Evolutionary conservation across 2,329 filamentous ascomycete species (phyloP), one percentile per base, ranked within the genome.

Genomic region (Claviceps africana): DNA sequence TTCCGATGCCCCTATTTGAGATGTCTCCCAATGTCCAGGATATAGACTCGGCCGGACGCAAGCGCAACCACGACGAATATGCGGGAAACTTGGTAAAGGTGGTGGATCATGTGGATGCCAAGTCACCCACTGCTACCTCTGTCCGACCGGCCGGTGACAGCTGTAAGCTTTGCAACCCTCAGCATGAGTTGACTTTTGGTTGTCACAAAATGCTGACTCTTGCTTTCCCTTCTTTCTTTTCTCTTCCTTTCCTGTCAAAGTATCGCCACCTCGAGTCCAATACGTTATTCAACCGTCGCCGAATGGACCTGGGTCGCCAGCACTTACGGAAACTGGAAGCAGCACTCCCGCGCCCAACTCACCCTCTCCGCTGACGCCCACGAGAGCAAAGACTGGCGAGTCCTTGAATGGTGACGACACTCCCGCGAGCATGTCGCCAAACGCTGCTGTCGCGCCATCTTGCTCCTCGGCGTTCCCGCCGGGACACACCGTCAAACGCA

Each of bases 21-120:
- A 66, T 76, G 60, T 72, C 74, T 19, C 63, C 68, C 13, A 77
- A 78, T 55, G 67, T 75, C 31, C 69, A 71, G 60, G 72, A 74
- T 59, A 62, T 67, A 25, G 71, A 75, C 49, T 57, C 62, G 21
- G 63, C 63, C 30, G 63, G 65, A 47, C 67, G 69, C 50, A 78
- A 78, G 61, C 65, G 73, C 54, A 70, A 64, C 43, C 72, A 75
- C 56, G 67, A 72, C 42, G 71, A 75, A 33, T 77, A 69, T 54
- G 57, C 68, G 2, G 66, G 62, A 10, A 63, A 69, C 25, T 55
- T 63, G 22, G 50, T 61, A n/a, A 61, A 62, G 50, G 48, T 55
- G 25, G 61, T 65, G 21, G 49, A 50, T 3, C 54, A 53, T 1
- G 52, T 52, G 19, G 58, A 60, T 19, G 39, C 42, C n/a, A 62